phyloP scores from a whole-genome alignment of 768 basidiomycete genomes.

The Russula lepida region DNA sequence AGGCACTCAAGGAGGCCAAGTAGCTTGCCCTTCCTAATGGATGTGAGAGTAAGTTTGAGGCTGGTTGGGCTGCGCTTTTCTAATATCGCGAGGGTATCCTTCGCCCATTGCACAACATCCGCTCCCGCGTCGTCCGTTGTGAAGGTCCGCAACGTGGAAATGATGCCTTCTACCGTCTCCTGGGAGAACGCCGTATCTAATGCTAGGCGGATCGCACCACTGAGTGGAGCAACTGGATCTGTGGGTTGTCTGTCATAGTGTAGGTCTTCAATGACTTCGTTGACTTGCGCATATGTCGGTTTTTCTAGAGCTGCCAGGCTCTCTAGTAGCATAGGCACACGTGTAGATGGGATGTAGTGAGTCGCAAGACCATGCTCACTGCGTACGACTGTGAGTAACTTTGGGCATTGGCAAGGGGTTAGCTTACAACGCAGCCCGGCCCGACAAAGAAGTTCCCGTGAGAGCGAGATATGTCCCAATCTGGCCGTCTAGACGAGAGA shows the following conservation, averaged over 20 bases:
- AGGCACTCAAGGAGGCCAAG: constrained; percentile 58
- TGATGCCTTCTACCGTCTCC: constrained; percentile 61
- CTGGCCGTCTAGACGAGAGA: constrained; percentile 84
- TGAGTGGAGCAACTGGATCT: constrained; percentile 45
- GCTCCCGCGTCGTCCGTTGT: constrained; percentile 34
- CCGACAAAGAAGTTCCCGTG: constrained; percentile 63
- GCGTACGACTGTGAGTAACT: constrained; percentile 8
- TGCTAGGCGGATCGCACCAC: constrained; percentile 59
- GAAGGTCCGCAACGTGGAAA: constrained; percentile 42
- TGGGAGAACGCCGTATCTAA: constrained; percentile 75
- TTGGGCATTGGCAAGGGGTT: background rate
- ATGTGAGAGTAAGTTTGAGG: constrained; percentile 78
- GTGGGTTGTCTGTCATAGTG: constrained; percentile 48
- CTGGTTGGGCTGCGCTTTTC: constrained; percentile 81
- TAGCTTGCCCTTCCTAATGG: constrained; percentile 61
- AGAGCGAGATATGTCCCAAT: constrained; percentile 91
- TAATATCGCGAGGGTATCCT: constrained; percentile 52
- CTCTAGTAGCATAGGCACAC: constrained; percentile 62
- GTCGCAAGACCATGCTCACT: constrained; percentile 93
- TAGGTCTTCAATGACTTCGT: constrained; percentile 62
- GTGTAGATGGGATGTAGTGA: constrained; percentile 77
- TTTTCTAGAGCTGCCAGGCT: constrained; percentile 53
- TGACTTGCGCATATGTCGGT: constrained; percentile 42
- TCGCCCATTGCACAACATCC: constrained; percentile 64
- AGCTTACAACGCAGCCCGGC: constrained; percentile 79